Base-by-base conservation (phyloP, 805 yeast species). In the Teunomyces stri region DNA sequence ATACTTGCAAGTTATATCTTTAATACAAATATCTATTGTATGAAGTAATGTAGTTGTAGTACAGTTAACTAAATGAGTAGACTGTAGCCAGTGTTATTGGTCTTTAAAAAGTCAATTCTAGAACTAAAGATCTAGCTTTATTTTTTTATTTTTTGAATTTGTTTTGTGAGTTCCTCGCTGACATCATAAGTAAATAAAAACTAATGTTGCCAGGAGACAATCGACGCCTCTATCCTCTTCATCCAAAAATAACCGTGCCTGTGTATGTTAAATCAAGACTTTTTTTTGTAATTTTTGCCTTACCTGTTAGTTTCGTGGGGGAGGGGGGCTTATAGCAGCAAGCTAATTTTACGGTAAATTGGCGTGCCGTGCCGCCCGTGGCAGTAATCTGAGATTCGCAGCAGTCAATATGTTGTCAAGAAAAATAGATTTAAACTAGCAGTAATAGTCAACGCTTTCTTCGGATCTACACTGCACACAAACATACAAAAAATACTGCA, bases 381-480 rank as follows among this genome's bases (percentile, higher is more conserved):
- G 27, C 27, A 25, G 27, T 25, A 9, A 25, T 25, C 27, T 25
- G 27, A 25, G 27, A 25, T 25, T 25, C 27, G 27, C 27, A 25
- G 11, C 27, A 25, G 27, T 9, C 7, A 25, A 25, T 25, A 25
- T 13, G 25, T 31, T 9, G 35, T n/a, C 35, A 12, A 31, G 35
- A 31, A 35, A 35, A 20, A 18, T 18, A 20, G 20, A 35, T 20
- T 31, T 31, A 31, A 13, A 31, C 38, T 20, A 35, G 11, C 11
- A 35, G 38, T 16, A 34, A 35, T 35, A 12, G 16, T 15, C 38
- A 35, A 35, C 38, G 38, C 38, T 16, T 35, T 21, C 38, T 35
- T 35, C 38, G 38, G 38, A 35, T 35, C 25, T 12, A 35, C 38
- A 18, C 38, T 35, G 38, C 38, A 35, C 20, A 35, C 38, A 31